Conservation (phyloP, 2,329 filamentous ascomycete genomes). For the Alternaria arbusti region DNA sequence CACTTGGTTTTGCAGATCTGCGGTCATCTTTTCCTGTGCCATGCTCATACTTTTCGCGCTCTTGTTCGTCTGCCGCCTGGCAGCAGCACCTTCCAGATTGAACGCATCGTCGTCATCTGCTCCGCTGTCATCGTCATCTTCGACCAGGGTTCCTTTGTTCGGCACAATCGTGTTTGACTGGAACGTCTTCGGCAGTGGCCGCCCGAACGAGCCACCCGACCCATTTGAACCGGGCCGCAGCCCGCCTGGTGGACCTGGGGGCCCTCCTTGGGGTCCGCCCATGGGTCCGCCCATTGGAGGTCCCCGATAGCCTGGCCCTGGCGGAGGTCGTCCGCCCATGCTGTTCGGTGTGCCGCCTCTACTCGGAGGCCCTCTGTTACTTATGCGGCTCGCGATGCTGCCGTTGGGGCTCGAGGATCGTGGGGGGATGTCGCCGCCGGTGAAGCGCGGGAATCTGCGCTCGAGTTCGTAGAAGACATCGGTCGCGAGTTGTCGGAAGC, state of each 20-base stretch:
- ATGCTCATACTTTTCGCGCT: slow-evolving; percentile 44
- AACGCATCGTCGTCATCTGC: slow-evolving; percentile 67
- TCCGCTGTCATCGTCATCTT: slow-evolving; percentile 72
- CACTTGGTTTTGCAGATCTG: slow-evolving; percentile 82
- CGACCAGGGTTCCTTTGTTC: slow-evolving; percentile 96
- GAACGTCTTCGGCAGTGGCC: slow-evolving; percentile 85
- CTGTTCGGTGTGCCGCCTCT: slow-evolving; percentile 65
- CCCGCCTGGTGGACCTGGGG: slow-evolving; percentile 48
- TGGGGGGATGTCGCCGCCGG: slow-evolving; percentile 70
- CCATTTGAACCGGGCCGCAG: slow-evolving; percentile 32
- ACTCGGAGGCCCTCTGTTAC: slow-evolving; percentile 63
- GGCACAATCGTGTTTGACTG: slow-evolving; percentile 96
- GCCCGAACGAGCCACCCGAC: slow-evolving; percentile 69
- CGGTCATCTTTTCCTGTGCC: slow-evolving; percentile 57
- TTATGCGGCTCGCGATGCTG: slow-evolving; percentile 61
- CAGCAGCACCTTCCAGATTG: slow-evolving; percentile 58
- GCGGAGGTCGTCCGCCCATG: slow-evolving; percentile 51
- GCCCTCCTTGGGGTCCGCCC: slow-evolving; percentile 53
- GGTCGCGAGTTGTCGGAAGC: slow-evolving; percentile 90
- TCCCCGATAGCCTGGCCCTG: slow-evolving; percentile 38
- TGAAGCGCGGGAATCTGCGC: slow-evolving; percentile 83
- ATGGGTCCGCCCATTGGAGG: slow-evolving; percentile 17
- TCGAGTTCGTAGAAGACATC: slow-evolving; percentile 97
- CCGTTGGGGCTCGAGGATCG: slow-evolving; percentile 70
- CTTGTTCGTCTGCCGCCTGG: slow-evolving; percentile 55